Evolutionary conservation across 108 stramenopile genomes (phyloP).

Genomic region (Skeletonema potamos): DNA sequence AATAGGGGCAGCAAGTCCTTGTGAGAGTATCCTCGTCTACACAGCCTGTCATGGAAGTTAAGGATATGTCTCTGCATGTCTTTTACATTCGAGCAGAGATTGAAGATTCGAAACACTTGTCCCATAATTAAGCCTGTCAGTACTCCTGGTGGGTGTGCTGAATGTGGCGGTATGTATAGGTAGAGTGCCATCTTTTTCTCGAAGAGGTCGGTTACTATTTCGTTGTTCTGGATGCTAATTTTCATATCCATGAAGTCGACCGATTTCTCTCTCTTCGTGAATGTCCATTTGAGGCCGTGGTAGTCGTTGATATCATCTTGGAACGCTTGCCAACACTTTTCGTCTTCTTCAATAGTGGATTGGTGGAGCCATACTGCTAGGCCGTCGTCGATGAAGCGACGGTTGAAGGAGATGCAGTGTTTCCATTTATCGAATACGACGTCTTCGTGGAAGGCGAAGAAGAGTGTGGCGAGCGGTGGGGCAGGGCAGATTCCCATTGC

Average conservation of each 20-base stretch:
- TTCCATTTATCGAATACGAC: neutral
- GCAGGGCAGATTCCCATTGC: slow-evolving; percentile 26
- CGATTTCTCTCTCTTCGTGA: neutral
- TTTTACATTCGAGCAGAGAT: neutral
- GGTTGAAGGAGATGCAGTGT: neutral
- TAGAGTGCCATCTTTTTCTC: slow-evolving; percentile 11
- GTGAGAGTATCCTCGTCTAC: slow-evolving; percentile 12
- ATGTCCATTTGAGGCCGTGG: slow-evolving; percentile 21
- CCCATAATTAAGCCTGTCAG: slow-evolving; percentile 18
- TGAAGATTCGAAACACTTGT: slow-evolving; percentile 16
- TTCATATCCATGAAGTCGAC: slow-evolving; percentile 31
- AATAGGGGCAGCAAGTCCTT: slow-evolving; percentile 16
- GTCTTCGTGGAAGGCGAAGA: slow-evolving; percentile 17
- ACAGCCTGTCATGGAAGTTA: slow-evolving; percentile 23
- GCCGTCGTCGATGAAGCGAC: slow-evolving; percentile 34
- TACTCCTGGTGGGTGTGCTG: slow-evolving; percentile 4
- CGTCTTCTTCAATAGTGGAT: neutral
- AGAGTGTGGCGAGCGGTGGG: slow-evolving; percentile 21
- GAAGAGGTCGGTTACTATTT: slow-evolving; percentile 17
- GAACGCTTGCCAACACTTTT: slow-evolving; percentile 11
- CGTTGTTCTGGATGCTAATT: slow-evolving; percentile 2
- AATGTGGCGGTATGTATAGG: slow-evolving; percentile 4
- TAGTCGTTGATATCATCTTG: slow-evolving; percentile 1
- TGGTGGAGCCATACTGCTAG: slow-evolving; percentile 27
- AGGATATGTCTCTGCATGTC: slow-evolving; percentile 4